Percentiles rank a stretch among this genome's conserved stretches.
phyloP scores from a whole-genome alignment of 148 eudicot species.

The Vaccinium myrtillus region DNA sequence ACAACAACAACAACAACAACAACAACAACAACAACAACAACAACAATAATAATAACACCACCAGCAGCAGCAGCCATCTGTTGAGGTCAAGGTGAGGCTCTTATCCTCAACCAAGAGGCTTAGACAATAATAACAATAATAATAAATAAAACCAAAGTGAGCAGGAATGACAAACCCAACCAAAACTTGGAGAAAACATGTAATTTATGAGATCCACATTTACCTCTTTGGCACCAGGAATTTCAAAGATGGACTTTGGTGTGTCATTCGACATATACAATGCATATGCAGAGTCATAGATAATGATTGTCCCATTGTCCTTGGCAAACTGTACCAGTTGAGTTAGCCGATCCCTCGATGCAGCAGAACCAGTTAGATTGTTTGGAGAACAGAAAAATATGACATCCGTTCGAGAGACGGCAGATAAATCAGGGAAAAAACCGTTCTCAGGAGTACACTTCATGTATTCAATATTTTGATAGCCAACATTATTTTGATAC shows the following conservation, averaged over 20 bases:
- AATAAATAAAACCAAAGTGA: constrained; percentile 34
- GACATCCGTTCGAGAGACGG: constrained; percentile 56
- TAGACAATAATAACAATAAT: too few species aligned
- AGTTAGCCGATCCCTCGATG: constrained; percentile 48
- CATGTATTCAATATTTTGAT: constrained; percentile 65
- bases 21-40: too few species aligned
- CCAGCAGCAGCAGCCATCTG: background rate
- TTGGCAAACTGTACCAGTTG: constrained; percentile 70
- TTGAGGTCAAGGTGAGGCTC: background rate
- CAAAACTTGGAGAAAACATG: constrained; percentile 73
- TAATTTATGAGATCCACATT: constrained; percentile 93
- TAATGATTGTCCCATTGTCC: constrained; percentile 70
- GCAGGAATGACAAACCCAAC: constrained; percentile 93
- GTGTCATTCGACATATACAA: constrained; percentile 55
- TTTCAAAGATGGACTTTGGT: constrained; percentile 69
- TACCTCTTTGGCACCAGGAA: constrained; percentile 84
- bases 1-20: too few species aligned
- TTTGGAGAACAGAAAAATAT: constrained; percentile 92
- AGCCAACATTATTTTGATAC: constrained; percentile 44
- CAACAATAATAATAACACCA: too few species aligned
- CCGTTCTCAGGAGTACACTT: constrained; percentile 53
- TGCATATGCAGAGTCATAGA: constrained; percentile 76
- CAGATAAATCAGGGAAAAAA: constrained; percentile 65
- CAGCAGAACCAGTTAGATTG: constrained; percentile 88
- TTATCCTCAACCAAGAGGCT: background rate